Percentiles rank a stretch among this genome's conserved stretches.
Evolutionary conservation across 2,329 filamentous ascomycete species (phyloP).

Genomic region (Harringtonia lauricola): DNA sequence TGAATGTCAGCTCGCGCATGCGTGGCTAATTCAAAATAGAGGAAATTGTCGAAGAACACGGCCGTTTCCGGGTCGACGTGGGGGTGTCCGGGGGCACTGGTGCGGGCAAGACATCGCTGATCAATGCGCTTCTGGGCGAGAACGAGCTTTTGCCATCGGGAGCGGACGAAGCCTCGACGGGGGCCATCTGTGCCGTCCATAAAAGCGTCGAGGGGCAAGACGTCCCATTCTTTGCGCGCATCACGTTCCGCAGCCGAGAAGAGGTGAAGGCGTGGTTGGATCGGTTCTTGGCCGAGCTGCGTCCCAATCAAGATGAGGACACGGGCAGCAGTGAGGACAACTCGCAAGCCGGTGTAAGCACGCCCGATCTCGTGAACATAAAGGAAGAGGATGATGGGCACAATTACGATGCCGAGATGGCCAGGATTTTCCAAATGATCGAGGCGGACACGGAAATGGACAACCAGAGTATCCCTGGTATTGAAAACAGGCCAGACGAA

Average conservation of each 20-base stretch:
- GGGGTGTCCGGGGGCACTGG: slow-evolving; percentile 7
- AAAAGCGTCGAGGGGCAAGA: neutral
- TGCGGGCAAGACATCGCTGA: slow-evolving; percentile 6
- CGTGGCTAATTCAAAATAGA: neutral
- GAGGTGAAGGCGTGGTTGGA: slow-evolving; percentile 1
- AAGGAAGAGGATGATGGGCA: no score
- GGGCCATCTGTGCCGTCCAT: slow-evolving; percentile 3
- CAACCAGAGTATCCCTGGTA: no score
- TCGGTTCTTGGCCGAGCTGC: slow-evolving; percentile 1
- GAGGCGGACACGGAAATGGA: no score
- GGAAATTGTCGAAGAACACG: neutral
- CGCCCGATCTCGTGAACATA: no score
- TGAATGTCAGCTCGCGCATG: neutral
- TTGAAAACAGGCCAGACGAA: no score
- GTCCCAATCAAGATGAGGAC: no score
- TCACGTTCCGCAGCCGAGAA: neutral
- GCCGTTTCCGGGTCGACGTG: neutral
- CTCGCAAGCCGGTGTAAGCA: no score
- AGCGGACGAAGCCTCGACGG: slow-evolving; percentile 6
- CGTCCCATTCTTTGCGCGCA: neutral
- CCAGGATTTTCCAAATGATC: no score
- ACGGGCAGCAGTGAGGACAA: no score
- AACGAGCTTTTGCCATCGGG: slow-evolving; percentile 7
- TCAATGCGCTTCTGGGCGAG: slow-evolving; percentile 8
- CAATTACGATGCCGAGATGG: no score